Conservation (phyloP, 495 filamentous ascomycete species). For the Daldinia vernicosa region DNA sequence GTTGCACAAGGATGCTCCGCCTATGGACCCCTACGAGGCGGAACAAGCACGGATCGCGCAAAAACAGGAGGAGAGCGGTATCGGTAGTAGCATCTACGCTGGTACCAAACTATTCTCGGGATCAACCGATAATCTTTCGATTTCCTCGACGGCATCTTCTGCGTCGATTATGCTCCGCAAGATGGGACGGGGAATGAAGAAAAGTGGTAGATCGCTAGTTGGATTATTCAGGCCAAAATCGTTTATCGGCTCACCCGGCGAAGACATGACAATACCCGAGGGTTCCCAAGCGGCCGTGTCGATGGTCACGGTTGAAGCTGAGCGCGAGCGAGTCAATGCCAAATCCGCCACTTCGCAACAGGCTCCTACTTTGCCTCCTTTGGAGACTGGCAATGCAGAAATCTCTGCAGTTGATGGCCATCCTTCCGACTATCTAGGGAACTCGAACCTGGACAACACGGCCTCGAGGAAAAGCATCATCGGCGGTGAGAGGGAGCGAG, state of each 20-base stretch:
- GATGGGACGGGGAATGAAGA: constrained; percentile 98
- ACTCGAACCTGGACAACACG: constrained; percentile 66
- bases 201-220: constrained; percentile 85
- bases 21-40: constrained; percentile 69
- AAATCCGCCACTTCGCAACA: constrained; percentile 75
- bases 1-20: constrained; percentile 76
- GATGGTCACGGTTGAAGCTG: constrained; percentile 95
- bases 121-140: constrained; percentile 95
- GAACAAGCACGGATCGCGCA: constrained; percentile 91
- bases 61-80: constrained; percentile 88
- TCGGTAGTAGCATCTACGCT: constrained; percentile 93
- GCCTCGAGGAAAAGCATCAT: constrained; percentile 82
- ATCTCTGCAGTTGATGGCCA: constrained; percentile 52
- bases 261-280: constrained; percentile 71
- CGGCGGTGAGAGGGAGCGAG: constrained; percentile 88
- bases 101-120: constrained; percentile 88
- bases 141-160: constrained; percentile 97
- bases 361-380: constrained; percentile 81
- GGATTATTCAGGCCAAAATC: constrained; percentile 97
- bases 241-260: constrained; percentile 75
- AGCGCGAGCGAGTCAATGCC: constrained; percentile 83
- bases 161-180: constrained; percentile 99
- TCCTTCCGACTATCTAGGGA: constrained; percentile 60
- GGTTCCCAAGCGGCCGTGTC: constrained; percentile 82
- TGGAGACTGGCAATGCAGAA: constrained; percentile 84